Evolutionary conservation across 2,329 filamentous ascomycete species (phyloP).

Genomic region (Cercospora beticola): DNA sequence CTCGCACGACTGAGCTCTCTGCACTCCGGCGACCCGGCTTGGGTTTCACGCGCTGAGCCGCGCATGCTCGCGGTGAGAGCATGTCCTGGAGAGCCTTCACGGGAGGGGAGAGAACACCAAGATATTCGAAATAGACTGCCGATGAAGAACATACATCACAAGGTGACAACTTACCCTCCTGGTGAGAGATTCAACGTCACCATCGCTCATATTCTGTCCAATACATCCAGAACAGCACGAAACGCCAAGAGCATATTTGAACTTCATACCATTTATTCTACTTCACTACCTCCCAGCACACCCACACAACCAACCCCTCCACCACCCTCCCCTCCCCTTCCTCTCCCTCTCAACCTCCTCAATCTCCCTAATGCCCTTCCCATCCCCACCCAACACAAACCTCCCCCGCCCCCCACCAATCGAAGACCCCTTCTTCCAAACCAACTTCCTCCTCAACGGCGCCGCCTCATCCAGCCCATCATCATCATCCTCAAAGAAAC

Average conservation of each 20-base stretch:
- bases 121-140: too few relatives aligned
- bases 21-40: neutral
- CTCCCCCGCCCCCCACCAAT: neutral
- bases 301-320: slow-evolving; percentile 15
- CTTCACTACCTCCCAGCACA: slow-evolving; percentile 19
- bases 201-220: too few relatives aligned
- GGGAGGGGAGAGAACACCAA: too few relatives aligned
- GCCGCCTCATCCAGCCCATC: slow-evolving; percentile 28
- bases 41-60: neutral
- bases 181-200: too few relatives aligned
- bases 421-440: slow-evolving; percentile 21
- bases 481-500: slow-evolving; percentile 36
- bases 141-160: too few relatives aligned
- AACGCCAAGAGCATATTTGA: neutral
- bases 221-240: neutral
- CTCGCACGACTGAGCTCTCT: neutral
- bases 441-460: slow-evolving; percentile 17
- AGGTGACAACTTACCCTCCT: too few relatives aligned
- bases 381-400: neutral
- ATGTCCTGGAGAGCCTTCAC: neutral
- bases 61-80: neutral
- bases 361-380: slow-evolving; percentile 1
- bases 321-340: neutral
- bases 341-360: neutral
- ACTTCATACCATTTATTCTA: neutral